Percentiles rank a stretch among this genome's conserved stretches.
Conservation (phyloP, 331 rosid genomes). For the Prunus yedoensis region DNA sequence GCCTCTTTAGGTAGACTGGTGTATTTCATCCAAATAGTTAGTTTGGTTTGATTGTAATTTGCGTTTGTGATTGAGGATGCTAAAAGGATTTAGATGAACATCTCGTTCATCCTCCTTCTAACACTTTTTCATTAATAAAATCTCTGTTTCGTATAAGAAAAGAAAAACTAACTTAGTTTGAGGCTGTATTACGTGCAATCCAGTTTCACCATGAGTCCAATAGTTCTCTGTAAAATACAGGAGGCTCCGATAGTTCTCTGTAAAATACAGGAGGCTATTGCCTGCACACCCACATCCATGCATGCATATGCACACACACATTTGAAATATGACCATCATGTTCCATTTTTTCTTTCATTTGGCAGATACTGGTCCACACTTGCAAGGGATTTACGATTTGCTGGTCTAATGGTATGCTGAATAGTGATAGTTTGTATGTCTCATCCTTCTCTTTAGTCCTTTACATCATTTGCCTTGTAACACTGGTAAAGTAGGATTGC, state of each 20-base stretch:
- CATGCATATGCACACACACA: neutral
- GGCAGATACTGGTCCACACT: constrained; percentile 77
- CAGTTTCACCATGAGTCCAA: neutral
- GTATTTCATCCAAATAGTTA: neutral
- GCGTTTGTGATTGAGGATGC: neutral
- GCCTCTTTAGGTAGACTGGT: neutral
- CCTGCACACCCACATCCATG: neutral
- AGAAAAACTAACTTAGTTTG: neutral
- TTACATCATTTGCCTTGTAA: constrained; percentile 11
- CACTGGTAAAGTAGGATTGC: too few species aligned
- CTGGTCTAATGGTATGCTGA: constrained; percentile 73
- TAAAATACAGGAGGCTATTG: constrained; percentile 1
- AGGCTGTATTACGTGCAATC: neutral
- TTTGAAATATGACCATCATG: neutral
- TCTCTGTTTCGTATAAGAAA: neutral
- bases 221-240: neutral
- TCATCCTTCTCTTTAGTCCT: neutral
- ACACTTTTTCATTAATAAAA: neutral
- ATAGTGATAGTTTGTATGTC: neutral
- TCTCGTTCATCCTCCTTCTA: neutral
- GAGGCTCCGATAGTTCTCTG: neutral
- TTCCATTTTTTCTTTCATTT: constrained; percentile 30
- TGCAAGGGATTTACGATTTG: constrained; percentile 89
- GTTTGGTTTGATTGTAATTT: neutral
- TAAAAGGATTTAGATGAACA: too few species aligned